Percentiles rank a stretch among this genome's conserved stretches.
Conservation (phyloP, 1,284 basidiomycete species). For the Pseudomicrostroma phylloplanum region DNA sequence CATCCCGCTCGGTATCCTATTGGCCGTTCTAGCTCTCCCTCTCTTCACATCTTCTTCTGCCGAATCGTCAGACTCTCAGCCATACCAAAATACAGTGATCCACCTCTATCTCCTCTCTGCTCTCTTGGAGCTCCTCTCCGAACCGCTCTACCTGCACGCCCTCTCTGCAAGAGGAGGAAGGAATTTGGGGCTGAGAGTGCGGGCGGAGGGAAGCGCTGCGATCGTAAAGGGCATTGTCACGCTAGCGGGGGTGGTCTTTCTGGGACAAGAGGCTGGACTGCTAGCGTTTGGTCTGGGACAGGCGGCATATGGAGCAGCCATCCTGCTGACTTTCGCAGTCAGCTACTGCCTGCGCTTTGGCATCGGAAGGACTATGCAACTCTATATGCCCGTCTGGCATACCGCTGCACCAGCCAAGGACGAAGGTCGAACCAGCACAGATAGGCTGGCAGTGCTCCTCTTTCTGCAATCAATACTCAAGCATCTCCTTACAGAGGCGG, state of each 20-base stretch:
- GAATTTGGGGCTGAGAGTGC: constrained; percentile 28
- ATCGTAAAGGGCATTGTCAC: constrained; percentile 28
- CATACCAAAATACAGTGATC: constrained; percentile 27
- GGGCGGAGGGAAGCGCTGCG: constrained; percentile 39
- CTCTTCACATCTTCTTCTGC: constrained; percentile 30
- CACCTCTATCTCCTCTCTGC: constrained; percentile 38
- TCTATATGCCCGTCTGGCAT: constrained; percentile 43
- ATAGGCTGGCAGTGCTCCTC: neutral
- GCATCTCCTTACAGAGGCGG: constrained; percentile 89
- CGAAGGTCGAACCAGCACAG: neutral
- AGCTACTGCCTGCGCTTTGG: constrained; percentile 58
- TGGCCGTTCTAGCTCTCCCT: constrained; percentile 19
- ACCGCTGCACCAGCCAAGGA: neutral
- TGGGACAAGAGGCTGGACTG: constrained; percentile 17
- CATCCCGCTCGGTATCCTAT: constrained; percentile 25
- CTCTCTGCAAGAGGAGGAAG: constrained; percentile 17
- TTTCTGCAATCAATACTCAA: constrained; percentile 72
- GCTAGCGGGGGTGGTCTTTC: constrained; percentile 10
- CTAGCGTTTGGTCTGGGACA: constrained; percentile 42
- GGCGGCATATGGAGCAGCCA: constrained; percentile 27
- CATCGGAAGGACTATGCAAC: constrained; percentile 69
- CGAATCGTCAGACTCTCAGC: constrained; percentile 15
- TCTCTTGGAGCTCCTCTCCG: constrained; percentile 33
- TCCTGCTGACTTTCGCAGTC: constrained; percentile 17
- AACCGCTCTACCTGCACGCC: constrained; percentile 41